Base-by-base conservation (phyloP, 306 rosid genomes). In the Acacia melanoxylon region DNA sequence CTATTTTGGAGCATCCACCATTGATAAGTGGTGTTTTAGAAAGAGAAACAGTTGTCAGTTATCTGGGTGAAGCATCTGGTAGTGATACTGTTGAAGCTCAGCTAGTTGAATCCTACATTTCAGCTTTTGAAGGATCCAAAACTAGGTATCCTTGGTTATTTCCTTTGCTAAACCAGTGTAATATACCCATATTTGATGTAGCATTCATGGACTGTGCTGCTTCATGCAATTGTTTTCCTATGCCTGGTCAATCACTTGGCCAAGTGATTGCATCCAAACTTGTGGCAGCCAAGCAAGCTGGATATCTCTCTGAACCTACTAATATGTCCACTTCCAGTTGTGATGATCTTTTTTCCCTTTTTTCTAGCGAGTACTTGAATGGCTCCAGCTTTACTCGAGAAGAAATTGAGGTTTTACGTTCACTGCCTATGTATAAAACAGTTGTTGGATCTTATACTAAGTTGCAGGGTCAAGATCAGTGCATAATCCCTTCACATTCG, bases 361-460 rank as follows among this genome's bases (percentile, higher is more conserved):
- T 95, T 85, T 89, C 98, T 48, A 84, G 80, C 80, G 98, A 93
- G 66, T 88, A 66, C 75, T 88, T 91, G 49, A 85, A 76, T 70
- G 87, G 87, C 27, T 83, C 91, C 71, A 78, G 71, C 76, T 95
- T 88, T 79, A 74, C 86, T 68, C 86, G 3, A 25, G 99, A 91
- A 86, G 97, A 95, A 83, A 86, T 91, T 83, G 98, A 93, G 63
- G 91, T 87, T 80, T 78, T 95, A 83, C 89, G 94, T 68, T 88
- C 93, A 65, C 91, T 95, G 69, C 98, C 99, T 41, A 91, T 95
- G 45, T 95, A 95, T 86, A 95, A 89, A 89, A 95, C 98, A 49
- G 93, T 95, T 80, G 83, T 89, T 58, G 99, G 97, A 74, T 89
- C 99, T 78, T 93, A 93, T 75, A 93, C 99, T 42, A 89, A 76